Conservation (phyloP, 306 rosid genomes). For the Citrullus colocynthis region DNA sequence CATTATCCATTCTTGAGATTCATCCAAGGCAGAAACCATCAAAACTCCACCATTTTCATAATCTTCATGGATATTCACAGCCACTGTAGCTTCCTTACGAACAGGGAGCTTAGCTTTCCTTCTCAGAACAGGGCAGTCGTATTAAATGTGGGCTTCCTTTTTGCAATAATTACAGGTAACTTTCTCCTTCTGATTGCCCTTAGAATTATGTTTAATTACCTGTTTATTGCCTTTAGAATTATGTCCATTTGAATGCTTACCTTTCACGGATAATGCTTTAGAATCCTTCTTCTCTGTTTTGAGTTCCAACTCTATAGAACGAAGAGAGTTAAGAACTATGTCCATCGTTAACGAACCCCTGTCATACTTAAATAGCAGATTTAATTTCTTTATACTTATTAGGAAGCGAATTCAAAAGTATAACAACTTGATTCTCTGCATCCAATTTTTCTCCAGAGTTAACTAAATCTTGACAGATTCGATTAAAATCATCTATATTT, state of each 20-base stretch:
- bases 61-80: background rate
- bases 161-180: background rate
- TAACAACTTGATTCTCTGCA: background rate
- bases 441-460: background rate
- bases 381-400: too few species aligned
- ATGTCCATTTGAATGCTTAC: too few species aligned
- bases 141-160: background rate
- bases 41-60: background rate
- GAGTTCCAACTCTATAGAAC: background rate
- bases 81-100: background rate
- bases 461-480: background rate
- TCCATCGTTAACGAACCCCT: background rate
- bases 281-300: background rate
- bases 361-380: background rate
- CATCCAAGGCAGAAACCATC: background rate
- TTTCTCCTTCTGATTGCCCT: background rate
- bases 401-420: background rate
- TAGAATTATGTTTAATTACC: too few species aligned
- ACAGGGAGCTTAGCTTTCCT: background rate
- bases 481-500: too few species aligned
- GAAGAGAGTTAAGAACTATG: background rate
- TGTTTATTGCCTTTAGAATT: background rate
- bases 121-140: background rate
- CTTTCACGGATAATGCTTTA: too few species aligned
- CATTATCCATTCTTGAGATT: background rate